Percentiles rank a stretch among this genome's conserved stretches.
These are phyloP conservation scores for Vigna nakashimae DNA, from an alignment of 306 rosid species.

Conservation along the genomic window DNA sequence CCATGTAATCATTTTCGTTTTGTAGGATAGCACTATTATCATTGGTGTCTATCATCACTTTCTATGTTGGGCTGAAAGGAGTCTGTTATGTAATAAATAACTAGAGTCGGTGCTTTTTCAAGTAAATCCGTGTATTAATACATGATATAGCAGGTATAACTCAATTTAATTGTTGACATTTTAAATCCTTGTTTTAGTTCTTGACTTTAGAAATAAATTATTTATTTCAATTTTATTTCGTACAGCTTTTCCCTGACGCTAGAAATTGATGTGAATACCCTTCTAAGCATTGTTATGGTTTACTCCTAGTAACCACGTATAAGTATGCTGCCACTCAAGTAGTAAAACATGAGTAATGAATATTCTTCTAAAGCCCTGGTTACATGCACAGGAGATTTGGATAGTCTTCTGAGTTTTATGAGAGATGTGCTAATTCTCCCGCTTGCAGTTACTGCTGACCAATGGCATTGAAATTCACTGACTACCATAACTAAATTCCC, in stretches of 20 bases:
- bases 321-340: not conserved
- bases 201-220: not conserved
- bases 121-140: not conserved
- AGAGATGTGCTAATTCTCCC: not conserved
- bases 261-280: not conserved
- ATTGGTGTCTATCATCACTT: not conserved
- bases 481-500: constrained; percentile 9
- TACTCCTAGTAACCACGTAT: not conserved
- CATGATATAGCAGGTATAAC: not conserved
- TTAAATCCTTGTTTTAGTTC: not conserved
- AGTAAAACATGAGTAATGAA: not conserved
- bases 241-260: not conserved
- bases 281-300: not conserved
- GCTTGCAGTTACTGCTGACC: constrained; percentile 1
- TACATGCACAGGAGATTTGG: not conserved
- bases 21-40: not conserved
- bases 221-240: not conserved
- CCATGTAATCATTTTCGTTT: not conserved
- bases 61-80: not conserved
- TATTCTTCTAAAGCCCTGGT: not conserved
- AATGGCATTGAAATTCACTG: not conserved
- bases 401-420: not conserved
- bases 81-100: not conserved
- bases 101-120: not conserved
- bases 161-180: not conserved